Evolutionary conservation across 257 asterid species (phyloP).

Genomic region (Eucommia ulmoides): DNA sequence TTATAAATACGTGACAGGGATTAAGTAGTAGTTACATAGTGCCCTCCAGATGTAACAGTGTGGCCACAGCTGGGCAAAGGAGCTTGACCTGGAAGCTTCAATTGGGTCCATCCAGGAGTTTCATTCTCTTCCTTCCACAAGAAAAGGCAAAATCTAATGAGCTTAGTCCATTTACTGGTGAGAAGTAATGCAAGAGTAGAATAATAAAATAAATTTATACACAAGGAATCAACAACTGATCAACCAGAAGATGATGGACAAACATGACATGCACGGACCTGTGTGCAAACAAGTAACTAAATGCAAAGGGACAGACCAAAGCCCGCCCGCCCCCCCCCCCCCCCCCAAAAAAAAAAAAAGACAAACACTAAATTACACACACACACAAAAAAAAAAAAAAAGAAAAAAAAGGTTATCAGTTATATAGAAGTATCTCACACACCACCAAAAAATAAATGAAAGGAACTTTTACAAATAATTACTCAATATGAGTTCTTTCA

Average conservation of each 20-base stretch:
- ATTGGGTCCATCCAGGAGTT: slow-evolving; percentile 95
- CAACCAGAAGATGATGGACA: background rate
- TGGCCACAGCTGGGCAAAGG: slow-evolving; percentile 97
- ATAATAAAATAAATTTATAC: too few relatives aligned
- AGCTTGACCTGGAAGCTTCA: slow-evolving; percentile 99
- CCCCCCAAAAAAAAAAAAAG: too few relatives aligned
- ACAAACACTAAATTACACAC: too few relatives aligned
- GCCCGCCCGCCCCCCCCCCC: background rate
- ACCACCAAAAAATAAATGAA: background rate
- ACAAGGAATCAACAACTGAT: background rate
- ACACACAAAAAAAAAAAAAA: too few relatives aligned
- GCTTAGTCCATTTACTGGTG: slow-evolving; percentile 2
- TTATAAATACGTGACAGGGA: slow-evolving; percentile 5
- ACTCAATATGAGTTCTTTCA: background rate
- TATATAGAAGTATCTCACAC: background rate
- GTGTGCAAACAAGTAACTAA: too few relatives aligned
- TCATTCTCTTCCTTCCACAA: slow-evolving; percentile 96
- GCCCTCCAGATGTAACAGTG: slow-evolving; percentile 94
- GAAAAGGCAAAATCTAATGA: slow-evolving; percentile 18
- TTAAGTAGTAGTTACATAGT: slow-evolving; percentile 39
- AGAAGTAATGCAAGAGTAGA: too few relatives aligned
- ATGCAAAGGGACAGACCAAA: background rate
- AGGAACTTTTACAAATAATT: background rate
- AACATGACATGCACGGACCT: background rate
- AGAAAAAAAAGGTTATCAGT: background rate